A percentile compares a stretch with the other conserved stretches of the same genome.
These are phyloP conservation scores for Pseudomonodictys pantanalensis DNA, from an alignment of 495 filamentous ascomycete genomes.

Conservation along the genomic window DNA sequence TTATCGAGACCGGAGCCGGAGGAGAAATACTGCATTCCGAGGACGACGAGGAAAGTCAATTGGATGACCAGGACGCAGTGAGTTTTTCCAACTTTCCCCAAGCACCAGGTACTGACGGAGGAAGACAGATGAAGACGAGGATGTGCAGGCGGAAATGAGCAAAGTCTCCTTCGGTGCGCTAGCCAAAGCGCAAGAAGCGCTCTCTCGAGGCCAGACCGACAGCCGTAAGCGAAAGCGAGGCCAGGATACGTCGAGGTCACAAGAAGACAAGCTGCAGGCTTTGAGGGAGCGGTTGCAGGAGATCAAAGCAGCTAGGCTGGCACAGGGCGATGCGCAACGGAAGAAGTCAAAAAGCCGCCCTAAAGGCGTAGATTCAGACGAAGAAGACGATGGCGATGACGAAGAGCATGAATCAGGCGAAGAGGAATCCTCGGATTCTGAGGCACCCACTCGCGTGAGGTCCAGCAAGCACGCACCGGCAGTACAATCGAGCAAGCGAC, in stretches of 20 bases:
- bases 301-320: conserved; percentile 33
- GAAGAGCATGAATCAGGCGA: conserved; percentile 43
- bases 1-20: conserved; percentile 35
- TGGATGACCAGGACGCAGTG: conserved; percentile 34
- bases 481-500: conserved; percentile 73
- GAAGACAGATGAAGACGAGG: conserved; percentile 34
- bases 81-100: no score
- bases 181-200: conserved; percentile 73
- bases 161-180: conserved; percentile 81
- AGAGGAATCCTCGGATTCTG: conserved; percentile 39
- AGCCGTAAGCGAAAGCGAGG: conserved; percentile 49
- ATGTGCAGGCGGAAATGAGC: conserved; percentile 41
- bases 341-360: conserved; percentile 13
- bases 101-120: conserved; percentile 20
- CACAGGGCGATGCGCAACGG: background rate
- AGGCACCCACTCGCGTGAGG: conserved; percentile 43
- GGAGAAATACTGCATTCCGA: conserved; percentile 21
- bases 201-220: conserved; percentile 44
- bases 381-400: conserved; percentile 12
- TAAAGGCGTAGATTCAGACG: background rate
- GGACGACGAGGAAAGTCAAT: conserved; percentile 9
- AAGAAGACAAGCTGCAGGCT: conserved; percentile 39
- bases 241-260: conserved; percentile 36
- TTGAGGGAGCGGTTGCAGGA: conserved; percentile 36
- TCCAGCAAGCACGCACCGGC: conserved; percentile 83